A percentile compares a stretch with the other conserved stretches of the same genome.
Conservation (phyloP, 2,329 filamentous ascomycete species). For the Endoconidiophora polonica region DNA sequence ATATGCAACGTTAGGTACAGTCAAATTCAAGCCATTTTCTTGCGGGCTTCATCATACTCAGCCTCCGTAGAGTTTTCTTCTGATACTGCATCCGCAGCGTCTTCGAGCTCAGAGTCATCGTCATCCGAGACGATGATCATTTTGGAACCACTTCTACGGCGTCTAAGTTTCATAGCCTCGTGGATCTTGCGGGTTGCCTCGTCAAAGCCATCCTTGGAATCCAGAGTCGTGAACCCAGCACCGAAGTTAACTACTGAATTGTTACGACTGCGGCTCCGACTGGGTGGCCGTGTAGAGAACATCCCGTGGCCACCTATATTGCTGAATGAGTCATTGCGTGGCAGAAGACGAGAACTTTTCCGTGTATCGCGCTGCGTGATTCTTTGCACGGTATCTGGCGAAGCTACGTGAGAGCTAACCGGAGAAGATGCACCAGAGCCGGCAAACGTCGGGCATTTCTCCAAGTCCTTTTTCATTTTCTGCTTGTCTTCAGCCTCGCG, state of each 20-base stretch:
- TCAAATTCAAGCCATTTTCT: conserved; percentile 20
- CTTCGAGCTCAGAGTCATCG: conserved; percentile 28
- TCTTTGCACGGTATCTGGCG: conserved; percentile 24
- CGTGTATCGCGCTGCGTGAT: conserved; percentile 34
- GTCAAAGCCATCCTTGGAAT: conserved; percentile 56
- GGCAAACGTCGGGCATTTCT: conserved; percentile 20
- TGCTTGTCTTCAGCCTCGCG: conserved; percentile 38
- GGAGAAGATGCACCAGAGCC: conserved; percentile 13
- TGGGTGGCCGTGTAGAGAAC: conserved; percentile 78
- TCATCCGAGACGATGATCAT: conserved; percentile 23
- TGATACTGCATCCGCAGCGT: conserved; percentile 15
- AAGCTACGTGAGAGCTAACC: conserved; percentile 23
- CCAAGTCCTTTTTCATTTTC: conserved; percentile 13
- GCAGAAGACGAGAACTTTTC: conserved; percentile 38
- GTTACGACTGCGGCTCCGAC: conserved; percentile 48
- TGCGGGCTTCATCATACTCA: conserved; percentile 26
- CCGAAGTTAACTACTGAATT: conserved; percentile 21
- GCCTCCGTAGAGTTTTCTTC: conserved; percentile 25
- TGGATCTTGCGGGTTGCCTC: conserved; percentile 73
- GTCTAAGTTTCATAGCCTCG: conserved; percentile 57
- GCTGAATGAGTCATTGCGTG: conserved; percentile 84
- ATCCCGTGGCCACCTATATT: conserved; percentile 77
- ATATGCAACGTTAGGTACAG: too few relatives aligned
- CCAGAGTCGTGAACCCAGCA: conserved; percentile 45
- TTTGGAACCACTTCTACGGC: conserved; percentile 31